Conservation (phyloP, 129 eudicot genomes). For the Artemisia annua region DNA sequence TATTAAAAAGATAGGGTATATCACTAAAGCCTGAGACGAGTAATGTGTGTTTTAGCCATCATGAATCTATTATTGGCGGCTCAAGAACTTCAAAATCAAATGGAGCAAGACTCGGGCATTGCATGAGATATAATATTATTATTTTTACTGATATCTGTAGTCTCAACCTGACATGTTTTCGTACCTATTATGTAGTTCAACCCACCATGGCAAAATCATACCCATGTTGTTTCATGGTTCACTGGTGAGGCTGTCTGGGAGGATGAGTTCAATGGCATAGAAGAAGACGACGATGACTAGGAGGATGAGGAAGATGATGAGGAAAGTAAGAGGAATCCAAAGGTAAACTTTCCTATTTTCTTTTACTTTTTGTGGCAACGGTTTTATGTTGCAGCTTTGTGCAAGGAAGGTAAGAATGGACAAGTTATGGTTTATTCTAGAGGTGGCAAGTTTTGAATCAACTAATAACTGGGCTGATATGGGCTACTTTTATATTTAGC, state of each 20-base stretch:
- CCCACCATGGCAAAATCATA: neutral
- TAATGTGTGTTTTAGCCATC: too few relatives aligned
- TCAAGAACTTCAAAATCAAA: too few relatives aligned
- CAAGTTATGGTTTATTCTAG: neutral
- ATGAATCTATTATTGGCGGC: too few relatives aligned
- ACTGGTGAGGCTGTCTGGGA: neutral
- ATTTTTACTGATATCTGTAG: neutral
- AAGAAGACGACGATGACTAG: neutral
- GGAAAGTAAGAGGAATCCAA: neutral
- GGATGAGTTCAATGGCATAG: slow-evolving; percentile 1
- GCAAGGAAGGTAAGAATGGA: neutral
- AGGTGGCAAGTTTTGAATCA: neutral
- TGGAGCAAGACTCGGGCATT: too few relatives aligned
- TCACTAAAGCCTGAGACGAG: too few relatives aligned
- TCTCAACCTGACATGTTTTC: neutral
- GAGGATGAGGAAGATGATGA: neutral
- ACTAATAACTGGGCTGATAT: neutral
- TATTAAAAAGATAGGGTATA: too few relatives aligned
- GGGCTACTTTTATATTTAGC: neutral
- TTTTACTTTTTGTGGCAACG: neutral
- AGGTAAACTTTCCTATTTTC: neutral
- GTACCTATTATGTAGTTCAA: slow-evolving; percentile 3
- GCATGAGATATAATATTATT: neutral
- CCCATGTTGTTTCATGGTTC: slow-evolving; percentile 9
- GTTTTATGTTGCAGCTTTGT: neutral